Conservation (phyloP, 2,329 filamentous ascomycete species). For the Paraphaeosphaeria minitans region DNA sequence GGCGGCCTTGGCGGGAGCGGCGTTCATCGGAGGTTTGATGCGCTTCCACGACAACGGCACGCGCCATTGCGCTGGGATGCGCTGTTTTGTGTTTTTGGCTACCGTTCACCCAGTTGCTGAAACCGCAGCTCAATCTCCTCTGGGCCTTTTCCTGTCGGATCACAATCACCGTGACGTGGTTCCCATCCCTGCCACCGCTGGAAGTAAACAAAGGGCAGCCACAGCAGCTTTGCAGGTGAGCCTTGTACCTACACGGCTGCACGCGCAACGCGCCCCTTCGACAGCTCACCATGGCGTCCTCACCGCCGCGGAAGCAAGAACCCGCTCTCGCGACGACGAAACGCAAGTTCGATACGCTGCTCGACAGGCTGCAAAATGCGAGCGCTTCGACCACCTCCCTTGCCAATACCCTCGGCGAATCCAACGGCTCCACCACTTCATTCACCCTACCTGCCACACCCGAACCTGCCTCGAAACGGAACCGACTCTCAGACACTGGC, state of each 20-base stretch:
- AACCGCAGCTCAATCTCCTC: background rate
- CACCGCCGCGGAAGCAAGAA: constrained; percentile 26
- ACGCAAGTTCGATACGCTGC: constrained; percentile 77
- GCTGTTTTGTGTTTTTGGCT: background rate
- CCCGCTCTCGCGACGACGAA: constrained; percentile 75
- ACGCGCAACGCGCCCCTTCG: background rate
- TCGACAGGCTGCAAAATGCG: constrained; percentile 62
- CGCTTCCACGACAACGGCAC: constrained; percentile 5
- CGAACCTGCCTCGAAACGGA: constrained; percentile 43
- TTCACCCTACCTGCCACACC: constrained; percentile 28
- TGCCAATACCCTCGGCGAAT: constrained; percentile 43
- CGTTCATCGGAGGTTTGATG: constrained; percentile 8
- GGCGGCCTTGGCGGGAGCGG: constrained; percentile 10
- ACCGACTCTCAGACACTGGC: constrained; percentile 36
- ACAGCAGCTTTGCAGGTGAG: background rate
- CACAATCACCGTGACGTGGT: background rate
- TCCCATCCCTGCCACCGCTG: background rate
- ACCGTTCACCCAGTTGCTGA: background rate
- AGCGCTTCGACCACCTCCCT: constrained; percentile 55
- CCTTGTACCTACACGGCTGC: background rate
- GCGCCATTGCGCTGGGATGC: background rate
- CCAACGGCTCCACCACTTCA: constrained; percentile 40
- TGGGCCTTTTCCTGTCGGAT: background rate
- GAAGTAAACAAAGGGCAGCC: constrained; percentile 35
- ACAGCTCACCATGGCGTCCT: constrained; percentile 18